Evolutionary conservation across 192 early-diverging fungal genomes (phyloP).

Genomic region (Mortierella antarctica): DNA sequence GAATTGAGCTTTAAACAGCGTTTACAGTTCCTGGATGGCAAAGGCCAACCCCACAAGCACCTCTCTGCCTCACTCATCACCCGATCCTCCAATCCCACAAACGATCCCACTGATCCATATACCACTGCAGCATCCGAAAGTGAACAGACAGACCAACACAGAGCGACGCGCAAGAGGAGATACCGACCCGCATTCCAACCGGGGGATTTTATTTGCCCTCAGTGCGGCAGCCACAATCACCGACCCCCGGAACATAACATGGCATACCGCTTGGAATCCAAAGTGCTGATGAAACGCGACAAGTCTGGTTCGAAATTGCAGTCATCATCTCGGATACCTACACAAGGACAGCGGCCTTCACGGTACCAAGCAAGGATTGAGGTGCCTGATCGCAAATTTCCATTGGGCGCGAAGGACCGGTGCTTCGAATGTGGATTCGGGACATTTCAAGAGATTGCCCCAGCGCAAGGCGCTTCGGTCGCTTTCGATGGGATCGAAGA

Average conservation of each 20-base stretch:
- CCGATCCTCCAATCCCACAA: background rate
- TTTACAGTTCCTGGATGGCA: background rate
- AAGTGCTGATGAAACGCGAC: background rate
- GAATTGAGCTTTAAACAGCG: background rate
- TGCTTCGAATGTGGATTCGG: constrained; percentile 47
- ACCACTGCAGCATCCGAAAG: background rate
- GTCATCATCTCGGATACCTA: too few species aligned
- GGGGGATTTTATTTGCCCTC: constrained; percentile 48
- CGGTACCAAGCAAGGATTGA: background rate
- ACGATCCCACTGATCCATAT: background rate
- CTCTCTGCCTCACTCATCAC: too few species aligned
- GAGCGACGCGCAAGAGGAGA: background rate
- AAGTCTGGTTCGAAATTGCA: too few species aligned
- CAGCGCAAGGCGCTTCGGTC: background rate
- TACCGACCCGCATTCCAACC: constrained; percentile 24
- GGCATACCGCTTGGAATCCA: background rate
- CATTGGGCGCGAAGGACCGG: constrained; percentile 13
- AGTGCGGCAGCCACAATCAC: constrained; percentile 46
- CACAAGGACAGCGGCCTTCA: background rate
- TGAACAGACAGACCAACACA: background rate
- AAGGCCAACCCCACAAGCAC: background rate
- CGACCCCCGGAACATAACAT: constrained; percentile 25
- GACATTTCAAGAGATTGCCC: constrained; percentile 3
- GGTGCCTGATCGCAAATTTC: constrained; percentile 4
- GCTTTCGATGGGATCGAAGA: background rate